Evolutionary conservation across 2,329 filamentous ascomycete genomes (phyloP), one percentile per base, ranked within the genome.

Genomic region (Seiridium cupressi): DNA sequence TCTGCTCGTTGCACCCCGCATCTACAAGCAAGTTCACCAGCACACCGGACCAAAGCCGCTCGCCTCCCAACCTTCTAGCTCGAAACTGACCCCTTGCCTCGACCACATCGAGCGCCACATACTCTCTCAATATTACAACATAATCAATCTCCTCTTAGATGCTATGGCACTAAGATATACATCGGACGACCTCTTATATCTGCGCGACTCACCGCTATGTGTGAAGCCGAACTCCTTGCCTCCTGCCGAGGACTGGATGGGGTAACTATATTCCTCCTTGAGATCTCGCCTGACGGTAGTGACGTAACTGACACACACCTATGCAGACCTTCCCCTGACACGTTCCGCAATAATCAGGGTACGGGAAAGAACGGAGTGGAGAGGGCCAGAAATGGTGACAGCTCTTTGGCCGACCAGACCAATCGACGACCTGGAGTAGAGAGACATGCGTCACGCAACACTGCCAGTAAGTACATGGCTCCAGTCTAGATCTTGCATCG

Each of bases 181-280:
- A 63, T 82, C 85, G 75, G 91, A 93, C 65, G 84, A 90, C 76
- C 82, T 98, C 68, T 80, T 92, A 69, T 82, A 84, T 73, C 81
- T 98, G 70, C 86, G 89, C 76, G 82, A 89, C 62, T 97, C 94
- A 65, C 93, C 93, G 65, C 81, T 97, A 74, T 93, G 93, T 71
- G 80, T 84, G 68, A 96, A 91, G 76, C 94, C 94, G 51, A 80
- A 89, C 64, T 85, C 83, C 64, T 83, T 97, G 51, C 93, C 93
- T 65, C 90, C 92, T 34, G 85, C 89, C 64, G 92, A 96, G 78
- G 92, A 96, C 81, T 98, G 93, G 93, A 96, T 97, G 92, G 93
- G 94, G 90, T 96, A 81, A 42, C n/a, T 49, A 51, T 60, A 40
- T 55, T n/a, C 4, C 7, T 10, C 49, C 47, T 54, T 47, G 55